Conservation (phyloP, 2,329 filamentous ascomycete genomes). For the Scytalidium lignicola region DNA sequence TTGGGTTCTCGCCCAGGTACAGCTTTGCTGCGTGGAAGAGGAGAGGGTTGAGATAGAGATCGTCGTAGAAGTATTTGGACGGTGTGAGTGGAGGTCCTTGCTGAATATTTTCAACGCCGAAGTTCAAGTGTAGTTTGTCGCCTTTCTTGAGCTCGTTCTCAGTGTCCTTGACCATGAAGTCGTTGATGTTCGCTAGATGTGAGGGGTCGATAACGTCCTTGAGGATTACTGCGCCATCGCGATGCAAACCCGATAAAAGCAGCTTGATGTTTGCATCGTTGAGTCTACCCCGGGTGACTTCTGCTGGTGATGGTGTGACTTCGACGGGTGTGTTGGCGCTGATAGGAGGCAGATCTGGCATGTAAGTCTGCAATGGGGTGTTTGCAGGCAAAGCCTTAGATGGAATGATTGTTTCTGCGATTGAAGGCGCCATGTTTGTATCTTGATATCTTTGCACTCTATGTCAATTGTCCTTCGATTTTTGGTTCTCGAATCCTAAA, state of each 20-base stretch:
- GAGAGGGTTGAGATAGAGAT: conserved; percentile 32
- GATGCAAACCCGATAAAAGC: conserved; percentile 40
- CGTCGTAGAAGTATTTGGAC: conserved; percentile 29
- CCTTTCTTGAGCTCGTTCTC: background rate
- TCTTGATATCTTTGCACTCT: background rate
- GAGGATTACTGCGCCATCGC: conserved; percentile 51
- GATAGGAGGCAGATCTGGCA: background rate
- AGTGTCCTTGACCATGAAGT: background rate
- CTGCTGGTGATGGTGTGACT: background rate
- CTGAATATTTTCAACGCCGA: conserved; percentile 30
- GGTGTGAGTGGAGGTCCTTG: conserved; percentile 31
- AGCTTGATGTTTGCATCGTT: conserved; percentile 45
- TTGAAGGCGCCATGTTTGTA: background rate
- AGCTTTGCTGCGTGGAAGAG: background rate
- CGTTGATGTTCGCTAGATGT: conserved; percentile 48
- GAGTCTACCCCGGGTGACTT: background rate
- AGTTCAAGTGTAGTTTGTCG: background rate
- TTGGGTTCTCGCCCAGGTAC: background rate
- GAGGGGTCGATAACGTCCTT: conserved; percentile 46
- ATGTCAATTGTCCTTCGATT: background rate
- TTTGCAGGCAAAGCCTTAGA: background rate
- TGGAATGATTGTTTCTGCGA: background rate
- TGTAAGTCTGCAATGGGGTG: background rate
- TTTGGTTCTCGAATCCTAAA: background rate
- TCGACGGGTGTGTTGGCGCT: background rate